These are phyloP conservation scores for Akanthomyces lecanii DNA, from an alignment of 2,329 filamentous ascomycete species.

Conservation along the genomic window DNA sequence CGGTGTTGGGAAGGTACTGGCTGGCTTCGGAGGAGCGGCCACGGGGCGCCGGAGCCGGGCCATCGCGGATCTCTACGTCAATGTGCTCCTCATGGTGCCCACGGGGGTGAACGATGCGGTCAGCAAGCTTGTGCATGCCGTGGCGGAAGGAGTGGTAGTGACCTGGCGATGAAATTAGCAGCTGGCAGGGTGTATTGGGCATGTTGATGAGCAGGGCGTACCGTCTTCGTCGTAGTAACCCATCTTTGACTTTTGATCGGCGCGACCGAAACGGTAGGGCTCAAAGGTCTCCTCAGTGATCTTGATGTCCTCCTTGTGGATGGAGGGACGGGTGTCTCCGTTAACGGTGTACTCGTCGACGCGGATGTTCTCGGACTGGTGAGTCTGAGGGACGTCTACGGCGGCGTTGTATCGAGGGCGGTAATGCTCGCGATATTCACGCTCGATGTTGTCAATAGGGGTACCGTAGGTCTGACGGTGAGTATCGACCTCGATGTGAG, in stretches of 20 bases:
- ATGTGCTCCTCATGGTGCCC: slow-evolving; percentile 47
- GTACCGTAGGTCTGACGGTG: slow-evolving; percentile 45
- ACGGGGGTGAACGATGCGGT: slow-evolving; percentile 48
- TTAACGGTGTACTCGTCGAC: slow-evolving; percentile 38
- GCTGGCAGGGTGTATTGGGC: slow-evolving; percentile 1
- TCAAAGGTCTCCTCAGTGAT: slow-evolving; percentile 65
- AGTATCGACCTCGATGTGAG: slow-evolving; percentile 61
- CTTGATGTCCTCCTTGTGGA: slow-evolving; percentile 53
- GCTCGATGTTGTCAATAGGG: slow-evolving; percentile 60
- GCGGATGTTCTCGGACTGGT: slow-evolving; percentile 26
- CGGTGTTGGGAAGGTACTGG: slow-evolving; percentile 65
- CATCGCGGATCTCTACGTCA: slow-evolving; percentile 42
- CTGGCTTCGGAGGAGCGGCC: slow-evolving; percentile 28
- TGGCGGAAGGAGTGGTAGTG: slow-evolving; percentile 57
- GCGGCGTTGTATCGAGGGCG: slow-evolving; percentile 45
- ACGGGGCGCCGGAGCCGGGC: slow-evolving; percentile 29
- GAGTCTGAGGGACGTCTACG: slow-evolving; percentile 28
- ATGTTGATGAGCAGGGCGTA: slow-evolving; percentile 33
- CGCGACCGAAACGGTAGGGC: slow-evolving; percentile 40
- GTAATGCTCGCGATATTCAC: slow-evolving; percentile 60
- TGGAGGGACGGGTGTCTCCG: slow-evolving; percentile 33
- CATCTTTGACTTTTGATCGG: slow-evolving; percentile 52
- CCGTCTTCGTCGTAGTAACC: slow-evolving; percentile 62
- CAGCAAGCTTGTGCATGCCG: slow-evolving; percentile 53
- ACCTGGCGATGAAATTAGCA: slow-evolving; percentile 33